Percentiles rank a stretch among this genome's conserved stretches.
phyloP scores from a whole-genome alignment of 2,329 filamentous ascomycete species.

The Colletotrichum acutatum region DNA sequence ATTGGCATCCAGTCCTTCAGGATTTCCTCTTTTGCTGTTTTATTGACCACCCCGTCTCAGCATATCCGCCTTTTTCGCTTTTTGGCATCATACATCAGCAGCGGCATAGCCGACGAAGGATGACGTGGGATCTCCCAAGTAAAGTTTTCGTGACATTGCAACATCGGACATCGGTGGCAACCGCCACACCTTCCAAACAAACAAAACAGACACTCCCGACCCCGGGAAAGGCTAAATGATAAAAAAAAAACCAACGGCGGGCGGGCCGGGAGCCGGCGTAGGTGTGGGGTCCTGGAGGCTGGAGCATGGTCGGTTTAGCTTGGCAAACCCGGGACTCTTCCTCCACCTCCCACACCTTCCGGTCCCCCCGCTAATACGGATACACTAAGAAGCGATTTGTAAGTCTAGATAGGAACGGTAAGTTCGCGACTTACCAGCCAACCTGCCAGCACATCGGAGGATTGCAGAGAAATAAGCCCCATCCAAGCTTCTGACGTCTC shows the following conservation, averaged over 20 bases:
- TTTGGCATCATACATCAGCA: too few relatives aligned
- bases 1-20: too few relatives aligned
- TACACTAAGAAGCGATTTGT: neutral
- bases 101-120: neutral
- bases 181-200: neutral
- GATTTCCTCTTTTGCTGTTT: too few relatives aligned
- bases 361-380: neutral
- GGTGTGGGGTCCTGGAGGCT: neutral
- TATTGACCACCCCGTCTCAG: too few relatives aligned
- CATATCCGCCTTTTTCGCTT: too few relatives aligned
- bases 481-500: too few relatives aligned
- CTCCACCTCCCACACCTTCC: neutral
- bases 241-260: neutral
- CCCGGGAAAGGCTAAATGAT: neutral
- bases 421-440: too few relatives aligned
- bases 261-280: slow-evolving; percentile 1
- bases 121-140: neutral
- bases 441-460: too few relatives aligned
- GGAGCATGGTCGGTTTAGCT: neutral
- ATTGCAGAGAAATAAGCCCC: too few relatives aligned
- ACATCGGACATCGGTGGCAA: neutral
- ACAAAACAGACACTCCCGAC: neutral
- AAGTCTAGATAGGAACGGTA: too few relatives aligned
- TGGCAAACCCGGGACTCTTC: neutral
- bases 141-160: neutral